Evolutionary conservation across 495 filamentous ascomycete genomes (phyloP).

Genomic region (Daldinia grandis): DNA sequence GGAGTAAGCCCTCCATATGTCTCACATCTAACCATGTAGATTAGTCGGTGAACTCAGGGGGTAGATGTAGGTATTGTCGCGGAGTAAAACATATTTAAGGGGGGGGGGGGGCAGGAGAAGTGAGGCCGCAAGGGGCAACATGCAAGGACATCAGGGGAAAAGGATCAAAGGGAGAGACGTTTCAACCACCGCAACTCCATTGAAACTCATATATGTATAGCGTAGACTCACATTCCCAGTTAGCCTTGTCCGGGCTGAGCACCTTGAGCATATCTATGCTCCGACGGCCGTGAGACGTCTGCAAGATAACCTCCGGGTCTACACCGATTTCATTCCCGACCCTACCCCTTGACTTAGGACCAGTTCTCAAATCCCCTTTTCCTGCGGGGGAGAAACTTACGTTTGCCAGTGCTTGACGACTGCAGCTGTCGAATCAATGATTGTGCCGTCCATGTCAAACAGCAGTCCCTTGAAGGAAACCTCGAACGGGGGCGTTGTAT

Average conservation of each 20-base stretch:
- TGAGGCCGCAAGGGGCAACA: conserved; percentile 21
- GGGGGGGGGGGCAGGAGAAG: conserved; percentile 8
- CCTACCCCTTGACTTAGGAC: conserved; percentile 53
- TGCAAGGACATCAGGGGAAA: conserved; percentile 6
- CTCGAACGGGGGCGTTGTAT: conserved; percentile 65
- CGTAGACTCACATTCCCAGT: conserved; percentile 80
- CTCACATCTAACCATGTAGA: conserved; percentile 69
- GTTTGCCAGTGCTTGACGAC: conserved; percentile 92
- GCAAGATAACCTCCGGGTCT: conserved; percentile 79
- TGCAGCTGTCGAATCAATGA: conserved; percentile 80
- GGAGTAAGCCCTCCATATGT: conserved; percentile 79
- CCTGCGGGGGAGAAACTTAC: conserved; percentile 56
- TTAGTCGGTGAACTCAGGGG: conserved; percentile 16
- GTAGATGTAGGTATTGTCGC: conserved; percentile 10
- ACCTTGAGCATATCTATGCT: conserved; percentile 81
- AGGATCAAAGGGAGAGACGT: neutral
- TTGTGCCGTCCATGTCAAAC: conserved; percentile 93
- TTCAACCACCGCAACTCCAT: neutral
- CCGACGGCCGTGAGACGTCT: conserved; percentile 87
- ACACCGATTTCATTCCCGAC: conserved; percentile 84
- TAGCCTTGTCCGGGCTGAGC: conserved; percentile 81
- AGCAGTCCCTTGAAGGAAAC: conserved; percentile 79
- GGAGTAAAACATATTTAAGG: conserved; percentile 14
- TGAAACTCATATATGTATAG: neutral
- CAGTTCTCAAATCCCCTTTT: neutral